phyloP scores from a whole-genome alignment of 176 grass and related monocot genomes.

The Cocos nucifera region DNA sequence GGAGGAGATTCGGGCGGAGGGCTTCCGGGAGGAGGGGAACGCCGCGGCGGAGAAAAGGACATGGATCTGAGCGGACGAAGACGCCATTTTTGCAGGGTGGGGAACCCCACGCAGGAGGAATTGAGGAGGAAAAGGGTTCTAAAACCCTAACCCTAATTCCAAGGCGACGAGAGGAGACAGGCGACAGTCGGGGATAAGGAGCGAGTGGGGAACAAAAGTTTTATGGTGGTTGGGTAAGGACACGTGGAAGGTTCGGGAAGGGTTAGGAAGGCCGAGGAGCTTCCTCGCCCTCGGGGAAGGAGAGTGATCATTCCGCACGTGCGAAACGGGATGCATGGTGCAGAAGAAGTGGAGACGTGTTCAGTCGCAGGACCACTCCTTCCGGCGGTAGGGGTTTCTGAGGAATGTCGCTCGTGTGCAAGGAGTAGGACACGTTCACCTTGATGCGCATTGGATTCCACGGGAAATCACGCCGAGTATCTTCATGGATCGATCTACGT shows the following conservation, averaged over 20 bases:
- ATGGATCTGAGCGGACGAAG: conserved; percentile 28
- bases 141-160: not conserved
- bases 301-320: too few relatives aligned
- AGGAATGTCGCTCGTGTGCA: too few relatives aligned
- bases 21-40: conserved; percentile 39
- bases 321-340: too few relatives aligned
- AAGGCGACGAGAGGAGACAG: not conserved
- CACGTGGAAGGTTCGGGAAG: conserved; percentile 32
- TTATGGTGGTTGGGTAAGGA: conserved; percentile 7
- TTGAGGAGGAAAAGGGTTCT: not conserved
- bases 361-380: too few relatives aligned
- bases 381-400: too few relatives aligned
- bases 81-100: not conserved
- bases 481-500: too few relatives aligned
- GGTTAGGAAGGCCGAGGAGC: not conserved
- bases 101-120: conserved; percentile 3
- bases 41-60: conserved; percentile 25
- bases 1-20: conserved; percentile 1
- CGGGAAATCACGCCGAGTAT: too few relatives aligned
- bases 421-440: too few relatives aligned
- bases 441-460: too few relatives aligned
- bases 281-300: too few relatives aligned
- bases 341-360: too few relatives aligned
- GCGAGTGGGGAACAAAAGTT: conserved; percentile 13
- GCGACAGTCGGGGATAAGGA: not conserved